These are phyloP conservation scores for Pythium brassicae DNA, from an alignment of 352 stramenopile genomes.

Conservation along the genomic window DNA sequence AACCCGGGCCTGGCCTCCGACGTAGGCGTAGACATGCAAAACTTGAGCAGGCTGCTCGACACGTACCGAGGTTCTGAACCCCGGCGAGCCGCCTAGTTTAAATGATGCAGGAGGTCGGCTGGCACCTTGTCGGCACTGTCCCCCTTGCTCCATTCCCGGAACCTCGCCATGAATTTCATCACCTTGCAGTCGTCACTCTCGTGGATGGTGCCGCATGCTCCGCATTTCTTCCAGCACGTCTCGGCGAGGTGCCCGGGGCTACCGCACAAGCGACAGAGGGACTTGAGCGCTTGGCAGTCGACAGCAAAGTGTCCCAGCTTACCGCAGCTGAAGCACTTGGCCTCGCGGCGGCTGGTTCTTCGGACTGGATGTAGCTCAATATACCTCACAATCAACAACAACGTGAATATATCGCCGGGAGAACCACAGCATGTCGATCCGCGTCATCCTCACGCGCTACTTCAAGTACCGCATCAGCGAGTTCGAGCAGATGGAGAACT, in stretches of 20 bases:
- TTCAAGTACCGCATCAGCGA: constrained; percentile 86
- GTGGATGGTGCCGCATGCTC: not conserved
- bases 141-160: not conserved
- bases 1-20: too few species aligned
- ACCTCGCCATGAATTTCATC: not conserved
- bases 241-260: not conserved
- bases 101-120: not conserved
- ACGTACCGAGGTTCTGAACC: constrained; percentile 1
- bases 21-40: too few species aligned
- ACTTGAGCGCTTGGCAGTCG: not conserved
- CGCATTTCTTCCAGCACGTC: not conserved
- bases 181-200: not conserved
- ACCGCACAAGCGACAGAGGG: not conserved
- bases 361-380: too few species aligned
- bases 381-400: too few species aligned
- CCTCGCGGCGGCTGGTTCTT: not conserved
- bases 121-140: not conserved
- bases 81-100: constrained; percentile 2
- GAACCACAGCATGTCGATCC: constrained; percentile 85
- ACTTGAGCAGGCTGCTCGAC: not conserved
- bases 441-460: constrained; percentile 85
- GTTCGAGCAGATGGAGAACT: constrained; percentile 84
- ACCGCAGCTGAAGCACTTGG: not conserved
- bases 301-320: not conserved
- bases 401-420: too few species aligned